phyloP scores from a whole-genome alignment of 2,329 filamentous ascomycete genomes.

The Xylaria hypoxylon region DNA sequence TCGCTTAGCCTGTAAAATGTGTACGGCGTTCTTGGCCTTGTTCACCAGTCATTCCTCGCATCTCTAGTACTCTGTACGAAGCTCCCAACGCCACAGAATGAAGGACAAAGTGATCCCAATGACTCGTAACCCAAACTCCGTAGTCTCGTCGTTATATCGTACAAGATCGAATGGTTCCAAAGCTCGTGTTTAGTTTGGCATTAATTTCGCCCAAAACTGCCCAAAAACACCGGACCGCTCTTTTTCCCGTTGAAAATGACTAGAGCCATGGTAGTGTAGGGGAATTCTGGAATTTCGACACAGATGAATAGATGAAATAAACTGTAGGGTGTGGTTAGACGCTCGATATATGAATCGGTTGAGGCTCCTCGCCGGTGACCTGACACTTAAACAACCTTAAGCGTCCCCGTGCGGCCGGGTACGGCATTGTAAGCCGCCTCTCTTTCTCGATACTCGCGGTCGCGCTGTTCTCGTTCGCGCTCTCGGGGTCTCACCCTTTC shows the following conservation, averaged over 20 bases:
- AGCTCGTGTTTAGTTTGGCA: not conserved
- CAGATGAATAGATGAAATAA: not conserved
- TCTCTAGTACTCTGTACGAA: not conserved
- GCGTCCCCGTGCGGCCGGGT: constrained; percentile 48
- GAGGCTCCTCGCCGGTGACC: not conserved
- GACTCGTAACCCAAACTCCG: not conserved
- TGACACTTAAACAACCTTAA: constrained; percentile 48
- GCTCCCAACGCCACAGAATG: not conserved
- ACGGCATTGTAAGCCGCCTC: constrained; percentile 47
- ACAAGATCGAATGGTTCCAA: not conserved
- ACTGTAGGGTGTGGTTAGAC: not conserved
- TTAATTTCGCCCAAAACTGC: not conserved
- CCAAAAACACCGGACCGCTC: not conserved
- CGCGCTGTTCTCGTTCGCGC: constrained; percentile 40
- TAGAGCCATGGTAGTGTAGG: not conserved
- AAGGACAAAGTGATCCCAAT: not conserved
- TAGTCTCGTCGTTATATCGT: constrained; percentile 16
- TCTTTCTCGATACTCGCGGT: constrained; percentile 41
- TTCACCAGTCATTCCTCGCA: not conserved
- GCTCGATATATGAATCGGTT: not conserved
- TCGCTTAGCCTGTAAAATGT: not conserved
- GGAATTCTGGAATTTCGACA: not conserved
- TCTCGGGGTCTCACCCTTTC: constrained; percentile 38
- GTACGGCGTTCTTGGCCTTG: not conserved
- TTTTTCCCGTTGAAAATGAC: not conserved